Base-by-base conservation (phyloP, 1,139 yeast species). In the Geotrichum fermentans region DNA sequence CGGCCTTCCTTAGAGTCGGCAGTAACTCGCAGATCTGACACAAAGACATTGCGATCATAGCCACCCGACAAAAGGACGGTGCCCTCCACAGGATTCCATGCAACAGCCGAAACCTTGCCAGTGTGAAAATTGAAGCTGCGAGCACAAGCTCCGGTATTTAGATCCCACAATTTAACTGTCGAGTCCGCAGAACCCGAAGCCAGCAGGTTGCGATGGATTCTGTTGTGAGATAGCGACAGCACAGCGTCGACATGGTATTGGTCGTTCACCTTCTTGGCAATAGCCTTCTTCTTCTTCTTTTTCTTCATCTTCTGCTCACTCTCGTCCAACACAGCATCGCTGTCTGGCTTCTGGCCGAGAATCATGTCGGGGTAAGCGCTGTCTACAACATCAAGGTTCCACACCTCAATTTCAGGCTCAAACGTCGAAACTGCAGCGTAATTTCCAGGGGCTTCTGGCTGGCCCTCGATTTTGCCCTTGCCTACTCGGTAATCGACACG, bases 391-490 rank as follows among this genome's bases (percentile, higher is more conserved):
- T 92, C 98, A 61, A 92, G 73, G 68, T 92, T 88, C 98, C 98
- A 94, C 54, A 92, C 76, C 69, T 92, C 99, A 66, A 92, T 92
- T 63, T 86, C 95, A 35, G 98, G 98, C 61, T 92, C 98, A 66
- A 92, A 90, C 1, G 98, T 87, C 64, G 98, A 97, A 55, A 92
- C 75, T 13, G 98, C 98, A 1, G 95, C 97, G 67, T 86, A 88
- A 66, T 89, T 92, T 8, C 95, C 97, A 32, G 66, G 59, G 5
- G 66, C 62, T n/a, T 62, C 70, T 30, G 65, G 69, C 33, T 66
- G 57, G 29, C 52, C 45, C 13, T 52, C 57, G 26, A 54, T 43
- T 20, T 51, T 40, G 32, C 57, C 52, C 51, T 57, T 50, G 7
- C 70, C 68, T 5, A 65, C 67, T 16, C 75, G 77, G 66, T 77